Conservation (phyloP, 2,329 filamentous ascomycete genomes). For the Botryotinia calthae region DNA sequence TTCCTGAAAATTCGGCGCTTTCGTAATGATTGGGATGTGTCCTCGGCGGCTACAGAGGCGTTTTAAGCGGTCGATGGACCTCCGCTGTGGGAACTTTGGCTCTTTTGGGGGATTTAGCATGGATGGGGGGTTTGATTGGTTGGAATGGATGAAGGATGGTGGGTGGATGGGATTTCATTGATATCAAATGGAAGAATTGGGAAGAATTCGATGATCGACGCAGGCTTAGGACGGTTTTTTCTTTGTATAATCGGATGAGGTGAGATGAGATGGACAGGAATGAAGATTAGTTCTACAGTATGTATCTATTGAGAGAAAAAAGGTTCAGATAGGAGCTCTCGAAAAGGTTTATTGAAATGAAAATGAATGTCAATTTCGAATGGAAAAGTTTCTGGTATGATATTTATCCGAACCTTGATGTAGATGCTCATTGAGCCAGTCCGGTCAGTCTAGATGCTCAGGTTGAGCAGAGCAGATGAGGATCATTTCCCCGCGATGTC, state of each 20-base stretch:
- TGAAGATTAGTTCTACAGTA: not conserved
- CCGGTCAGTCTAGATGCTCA: conserved; percentile 5
- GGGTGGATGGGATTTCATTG: not conserved
- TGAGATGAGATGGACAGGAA: not conserved
- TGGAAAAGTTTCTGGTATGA: not conserved
- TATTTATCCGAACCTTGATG: not conserved
- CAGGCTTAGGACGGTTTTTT: not conserved
- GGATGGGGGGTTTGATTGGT: not conserved
- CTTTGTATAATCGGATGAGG: not conserved
- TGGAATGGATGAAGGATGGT: not conserved
- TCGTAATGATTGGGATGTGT: not conserved
- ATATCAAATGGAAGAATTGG: not conserved
- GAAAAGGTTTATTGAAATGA: not conserved
- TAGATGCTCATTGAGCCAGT: not conserved
- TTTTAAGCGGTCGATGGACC: conserved; percentile 2
- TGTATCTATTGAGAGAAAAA: not conserved
- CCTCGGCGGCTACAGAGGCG: not conserved
- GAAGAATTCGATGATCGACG: not conserved
- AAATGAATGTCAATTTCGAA: not conserved
- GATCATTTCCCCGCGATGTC: conserved; percentile 15
- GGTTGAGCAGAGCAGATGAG: not conserved
- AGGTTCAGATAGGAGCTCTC: not conserved
- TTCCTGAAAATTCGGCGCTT: not conserved
- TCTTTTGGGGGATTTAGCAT: not conserved
- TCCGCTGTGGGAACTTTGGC: not conserved